Conservation (phyloP, 371 early-diverging fungal species). For the Apophysomyces elegans region DNA sequence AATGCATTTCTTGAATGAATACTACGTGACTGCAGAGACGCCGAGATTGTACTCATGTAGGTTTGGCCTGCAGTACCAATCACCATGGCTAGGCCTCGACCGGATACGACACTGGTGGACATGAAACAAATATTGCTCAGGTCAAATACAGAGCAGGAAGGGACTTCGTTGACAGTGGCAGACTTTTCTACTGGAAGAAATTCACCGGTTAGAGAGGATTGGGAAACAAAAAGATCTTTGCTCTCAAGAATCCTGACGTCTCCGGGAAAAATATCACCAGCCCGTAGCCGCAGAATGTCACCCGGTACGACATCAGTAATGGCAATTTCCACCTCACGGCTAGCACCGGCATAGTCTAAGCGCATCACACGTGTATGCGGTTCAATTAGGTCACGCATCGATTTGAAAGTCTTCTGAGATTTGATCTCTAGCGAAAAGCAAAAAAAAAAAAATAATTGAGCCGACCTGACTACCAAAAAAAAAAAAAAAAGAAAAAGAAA, state of each 20-base stretch:
- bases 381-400: conserved; percentile 40
- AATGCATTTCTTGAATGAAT: conserved; percentile 31
- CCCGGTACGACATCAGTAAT: conserved; percentile 46
- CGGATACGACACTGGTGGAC: conserved; percentile 46
- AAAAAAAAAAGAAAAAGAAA: conserved; percentile 20
- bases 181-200: conserved; percentile 47
- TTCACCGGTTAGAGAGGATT: conserved; percentile 44
- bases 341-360: conserved; percentile 21
- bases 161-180: neutral
- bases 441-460: conserved; percentile 34
- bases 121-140: conserved; percentile 36
- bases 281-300: conserved; percentile 37
- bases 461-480: neutral
- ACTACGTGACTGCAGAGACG: conserved; percentile 21
- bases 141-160: conserved; percentile 14
- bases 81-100: conserved; percentile 39
- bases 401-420: conserved; percentile 30
- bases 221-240: conserved; percentile 43
- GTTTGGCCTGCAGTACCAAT: conserved; percentile 36
- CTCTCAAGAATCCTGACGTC: conserved; percentile 38
- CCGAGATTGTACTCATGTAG: conserved; percentile 44
- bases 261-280: conserved; percentile 42
- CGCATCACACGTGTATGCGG: conserved; percentile 35
- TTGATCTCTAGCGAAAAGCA: conserved; percentile 27
- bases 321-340: conserved; percentile 23